These are phyloP conservation scores for Aspergillus bertholletiae DNA, from an alignment of 495 filamentous ascomycete species.

Conservation along the genomic window DNA sequence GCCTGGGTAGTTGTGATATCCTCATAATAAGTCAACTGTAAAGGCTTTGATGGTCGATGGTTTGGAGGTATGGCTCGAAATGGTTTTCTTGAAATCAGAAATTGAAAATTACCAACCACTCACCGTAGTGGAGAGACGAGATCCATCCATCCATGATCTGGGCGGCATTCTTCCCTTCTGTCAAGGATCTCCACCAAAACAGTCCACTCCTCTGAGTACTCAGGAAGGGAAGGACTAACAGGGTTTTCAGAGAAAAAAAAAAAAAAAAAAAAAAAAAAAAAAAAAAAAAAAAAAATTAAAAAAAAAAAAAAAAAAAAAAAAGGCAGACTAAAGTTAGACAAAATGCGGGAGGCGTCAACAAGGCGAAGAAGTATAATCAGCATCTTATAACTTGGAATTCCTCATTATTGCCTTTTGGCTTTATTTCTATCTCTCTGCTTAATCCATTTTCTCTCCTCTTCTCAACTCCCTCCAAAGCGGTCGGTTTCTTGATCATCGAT, in stretches of 20 bases:
- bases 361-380: neutral
- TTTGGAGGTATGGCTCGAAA: conserved; percentile 1
- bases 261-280: neutral
- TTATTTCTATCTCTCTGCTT: neutral
- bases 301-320: neutral
- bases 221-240: conserved; percentile 3
- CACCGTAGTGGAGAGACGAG: conserved; percentile 2
- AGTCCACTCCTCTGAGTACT: neutral
- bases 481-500: neutral
- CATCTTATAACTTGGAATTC: neutral
- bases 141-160: conserved; percentile 8
- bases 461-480: too few species aligned
- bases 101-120: conserved; percentile 13
- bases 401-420: neutral
- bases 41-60: neutral
- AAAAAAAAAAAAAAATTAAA: neutral
- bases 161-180: conserved; percentile 8
- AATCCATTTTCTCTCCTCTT: neutral
- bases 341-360: conserved; percentile 7
- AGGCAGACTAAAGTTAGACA: neutral
- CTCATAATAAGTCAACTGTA: neutral
- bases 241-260: neutral
- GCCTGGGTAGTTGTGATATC: neutral
- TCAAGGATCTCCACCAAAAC: conserved; percentile 15
- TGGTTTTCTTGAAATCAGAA: conserved; percentile 9